Evolutionary conservation across 2,329 filamentous ascomycete genomes (phyloP), one percentile per base, ranked within the genome.

Genomic region (Colletotrichum brevisporum): DNA sequence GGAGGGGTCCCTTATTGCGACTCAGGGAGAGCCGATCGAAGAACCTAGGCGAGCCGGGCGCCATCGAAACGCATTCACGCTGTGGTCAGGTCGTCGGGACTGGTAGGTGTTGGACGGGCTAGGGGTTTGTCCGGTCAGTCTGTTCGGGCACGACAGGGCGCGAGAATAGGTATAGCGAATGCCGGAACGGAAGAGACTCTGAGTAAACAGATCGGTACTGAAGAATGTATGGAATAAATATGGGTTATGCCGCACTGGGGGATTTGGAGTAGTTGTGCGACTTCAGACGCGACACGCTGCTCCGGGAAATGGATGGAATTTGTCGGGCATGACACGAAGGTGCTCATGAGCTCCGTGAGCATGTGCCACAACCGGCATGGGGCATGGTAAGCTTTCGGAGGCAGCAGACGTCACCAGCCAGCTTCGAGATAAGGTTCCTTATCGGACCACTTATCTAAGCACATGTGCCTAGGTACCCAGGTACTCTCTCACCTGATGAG

Each of bases 1-100:
- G 72, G 9, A 75, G 70, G 5, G 76, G 74, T 2, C 75, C 70
- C 43, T 58, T 64, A 12, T 63, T 57, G 45, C 56, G 71, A 39
- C 45, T 68, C 18, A 55, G 57, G 45, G 69, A 71, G 43, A 73
- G 52, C 39, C 71, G 69, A 26, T 72, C 64, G 13, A 73, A 27
- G 24, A 72, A 70, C 2, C 63, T 64, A 10, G 69, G 63, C 12
- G 69, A 69, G 21, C n/a, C 47, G 12, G 67, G 47, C 24, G 70
- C 70, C 72, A 72, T 71, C 41, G 31, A 54, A 31, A 24, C 36
- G 51, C 63, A 57, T 67, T 12, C 26, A 45, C 26, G 39, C 51
- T 36, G 50, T 26, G 41, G 6, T n/a, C 43, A n/a, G 18, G 27
- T 48, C 45, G 61, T 36, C 48, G 57, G 45, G 59, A 36, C 59